Conservation (phyloP, 2,329 filamentous ascomycete species). For the Beauveria sp. region DNA sequence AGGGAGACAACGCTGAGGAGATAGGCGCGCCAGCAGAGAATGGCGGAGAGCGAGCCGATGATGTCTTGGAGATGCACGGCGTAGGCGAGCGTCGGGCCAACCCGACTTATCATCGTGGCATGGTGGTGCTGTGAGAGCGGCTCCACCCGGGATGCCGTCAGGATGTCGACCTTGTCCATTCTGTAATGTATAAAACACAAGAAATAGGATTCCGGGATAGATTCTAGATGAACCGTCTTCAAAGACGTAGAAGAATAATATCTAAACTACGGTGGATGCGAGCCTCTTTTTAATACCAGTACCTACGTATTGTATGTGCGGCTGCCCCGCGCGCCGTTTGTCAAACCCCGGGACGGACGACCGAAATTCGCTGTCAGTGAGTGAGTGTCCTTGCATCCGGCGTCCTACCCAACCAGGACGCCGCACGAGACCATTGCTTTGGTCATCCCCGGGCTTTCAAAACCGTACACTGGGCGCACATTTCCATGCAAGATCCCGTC, state of each 20-base stretch:
- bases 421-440: constrained; percentile 4
- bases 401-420: constrained; percentile 7
- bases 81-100: constrained; percentile 27
- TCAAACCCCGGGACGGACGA: background rate
- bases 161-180: constrained; percentile 30
- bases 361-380: background rate
- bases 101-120: constrained; percentile 20
- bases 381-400: too few species aligned
- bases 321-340: background rate
- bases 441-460: background rate
- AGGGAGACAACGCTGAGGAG: constrained; percentile 23
- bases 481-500: background rate
- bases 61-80: constrained; percentile 28
- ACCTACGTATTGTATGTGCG: too few species aligned
- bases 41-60: constrained; percentile 23
- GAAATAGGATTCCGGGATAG: background rate
- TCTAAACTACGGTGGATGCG: background rate
- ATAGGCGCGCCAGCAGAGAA: constrained; percentile 24
- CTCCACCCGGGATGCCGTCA: constrained; percentile 30
- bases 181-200: background rate
- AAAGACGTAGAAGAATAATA: background rate
- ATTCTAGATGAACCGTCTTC: background rate
- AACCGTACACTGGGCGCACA: background rate
- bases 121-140: background rate
- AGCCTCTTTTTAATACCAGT: background rate